These are phyloP conservation scores for Suhomyces sp. DNA, from an alignment of 805 yeast species.

Conservation along the genomic window DNA sequence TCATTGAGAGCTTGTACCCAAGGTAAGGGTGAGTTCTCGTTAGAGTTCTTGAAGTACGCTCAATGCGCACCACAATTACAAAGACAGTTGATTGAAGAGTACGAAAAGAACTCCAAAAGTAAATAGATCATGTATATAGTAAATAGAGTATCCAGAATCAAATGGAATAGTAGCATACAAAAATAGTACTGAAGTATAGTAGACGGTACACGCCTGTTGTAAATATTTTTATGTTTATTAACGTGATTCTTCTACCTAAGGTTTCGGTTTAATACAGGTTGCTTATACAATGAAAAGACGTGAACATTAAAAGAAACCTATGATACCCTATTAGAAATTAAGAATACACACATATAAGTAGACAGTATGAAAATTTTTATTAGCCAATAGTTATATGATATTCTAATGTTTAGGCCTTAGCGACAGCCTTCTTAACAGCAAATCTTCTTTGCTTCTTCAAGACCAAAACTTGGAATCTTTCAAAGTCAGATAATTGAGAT, in stretches of 20 bases:
- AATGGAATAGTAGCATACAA: background rate
- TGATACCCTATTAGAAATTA: constrained; percentile 27
- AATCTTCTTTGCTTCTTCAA: constrained; percentile 96
- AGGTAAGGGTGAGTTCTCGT: constrained; percentile 97
- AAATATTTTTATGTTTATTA: background rate
- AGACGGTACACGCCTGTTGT: too few species aligned
- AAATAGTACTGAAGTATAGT: too few species aligned
- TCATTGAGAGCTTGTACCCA: constrained; percentile 94
- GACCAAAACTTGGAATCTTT: constrained; percentile 98
- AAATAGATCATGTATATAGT: constrained; percentile 17
- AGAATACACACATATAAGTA: constrained; percentile 24
- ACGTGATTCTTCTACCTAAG: background rate
- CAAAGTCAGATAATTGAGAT: constrained; percentile 91
- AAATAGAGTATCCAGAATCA: background rate
- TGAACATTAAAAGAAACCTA: constrained; percentile 27
- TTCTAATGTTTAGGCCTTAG: constrained; percentile 70
- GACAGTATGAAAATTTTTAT: constrained; percentile 12
- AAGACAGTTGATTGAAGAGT: constrained; percentile 82
- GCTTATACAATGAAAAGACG: constrained; percentile 16
- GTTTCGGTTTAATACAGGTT: background rate
- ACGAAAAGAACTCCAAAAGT: constrained; percentile 34
- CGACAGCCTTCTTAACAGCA: constrained; percentile 93
- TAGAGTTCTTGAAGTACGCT: constrained; percentile 90
- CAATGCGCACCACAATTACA: constrained; percentile 91
- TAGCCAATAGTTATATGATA: constrained; percentile 7